Percentiles rank a stretch among this genome's conserved stretches.
These are phyloP conservation scores for Pythium pectinolyticum DNA, from an alignment of 352 stramenopile species.

Conservation along the genomic window DNA sequence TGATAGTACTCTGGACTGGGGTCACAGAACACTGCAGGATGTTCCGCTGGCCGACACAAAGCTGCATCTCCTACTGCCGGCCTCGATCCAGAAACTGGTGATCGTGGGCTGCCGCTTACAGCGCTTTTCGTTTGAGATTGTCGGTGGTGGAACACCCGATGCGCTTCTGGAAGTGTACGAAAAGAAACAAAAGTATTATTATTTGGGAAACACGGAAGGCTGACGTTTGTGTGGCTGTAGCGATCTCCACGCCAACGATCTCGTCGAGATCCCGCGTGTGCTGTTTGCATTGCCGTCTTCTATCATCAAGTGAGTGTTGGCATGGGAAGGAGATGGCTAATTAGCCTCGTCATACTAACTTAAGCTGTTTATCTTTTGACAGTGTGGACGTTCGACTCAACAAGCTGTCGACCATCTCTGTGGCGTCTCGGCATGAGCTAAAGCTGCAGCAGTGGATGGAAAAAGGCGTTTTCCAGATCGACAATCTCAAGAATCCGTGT, in stretches of 20 bases:
- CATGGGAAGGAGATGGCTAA: too few species aligned
- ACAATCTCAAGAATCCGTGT: conserved; percentile 29
- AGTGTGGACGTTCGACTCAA: conserved; percentile 50
- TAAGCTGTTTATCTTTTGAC: too few species aligned
- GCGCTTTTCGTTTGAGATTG: conserved; percentile 44
- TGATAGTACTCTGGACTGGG: conserved; percentile 13
- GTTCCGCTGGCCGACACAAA: conserved; percentile 34
- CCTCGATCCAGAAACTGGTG: conserved; percentile 45
- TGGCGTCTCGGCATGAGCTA: conserved; percentile 28
- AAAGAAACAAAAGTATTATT: neutral
- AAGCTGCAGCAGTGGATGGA: conserved; percentile 37
- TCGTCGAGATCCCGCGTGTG: conserved; percentile 31
- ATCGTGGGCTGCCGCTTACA: conserved; percentile 44
- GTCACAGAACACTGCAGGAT: conserved; percentile 48
- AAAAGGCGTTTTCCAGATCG: conserved; percentile 32
- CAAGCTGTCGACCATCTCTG: conserved; percentile 35
- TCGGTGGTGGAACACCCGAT: conserved; percentile 26
- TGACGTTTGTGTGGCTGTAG: conserved; percentile 19
- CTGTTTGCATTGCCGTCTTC: conserved; percentile 26
- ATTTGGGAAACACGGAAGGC: neutral
- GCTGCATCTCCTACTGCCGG: conserved; percentile 46
- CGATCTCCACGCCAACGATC: conserved; percentile 45
- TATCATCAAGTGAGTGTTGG: conserved; percentile 27
- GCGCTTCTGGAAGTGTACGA: conserved; percentile 14
- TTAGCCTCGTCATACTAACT: too few species aligned